phyloP scores from a whole-genome alignment of 768 basidiomycete species.

The Tricholoma saponaceum region DNA sequence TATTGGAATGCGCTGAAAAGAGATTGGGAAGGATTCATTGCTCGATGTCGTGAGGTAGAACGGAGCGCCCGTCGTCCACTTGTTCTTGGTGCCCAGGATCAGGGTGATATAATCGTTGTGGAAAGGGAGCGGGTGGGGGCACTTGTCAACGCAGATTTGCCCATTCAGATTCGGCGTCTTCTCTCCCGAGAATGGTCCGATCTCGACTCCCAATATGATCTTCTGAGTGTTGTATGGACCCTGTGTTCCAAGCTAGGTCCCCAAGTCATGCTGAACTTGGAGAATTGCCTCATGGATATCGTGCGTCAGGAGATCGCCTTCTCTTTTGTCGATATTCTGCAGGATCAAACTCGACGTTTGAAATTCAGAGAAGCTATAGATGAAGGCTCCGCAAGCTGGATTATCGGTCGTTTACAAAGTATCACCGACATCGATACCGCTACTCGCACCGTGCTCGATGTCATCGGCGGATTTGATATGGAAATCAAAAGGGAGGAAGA shows the following conservation, averaged over 20 bases:
- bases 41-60: constrained; percentile 88
- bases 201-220: constrained; percentile 47
- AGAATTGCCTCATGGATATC: constrained; percentile 56
- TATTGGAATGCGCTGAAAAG: constrained; percentile 84
- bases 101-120: constrained; percentile 53
- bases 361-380: constrained; percentile 55
- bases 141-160: constrained; percentile 61
- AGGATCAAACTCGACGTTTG: constrained; percentile 54
- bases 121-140: constrained; percentile 76
- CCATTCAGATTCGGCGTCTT: constrained; percentile 52
- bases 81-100: constrained; percentile 47
- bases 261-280: constrained; percentile 50
- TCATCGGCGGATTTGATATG: constrained; percentile 67
- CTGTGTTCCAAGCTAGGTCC: constrained; percentile 59
- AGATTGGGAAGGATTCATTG: constrained; percentile 96
- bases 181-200: constrained; percentile 38
- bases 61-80: constrained; percentile 81
- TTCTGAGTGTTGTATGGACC: constrained; percentile 62
- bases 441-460: constrained; percentile 56
- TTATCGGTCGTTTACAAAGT: constrained; percentile 53
- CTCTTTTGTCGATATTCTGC: constrained; percentile 70
- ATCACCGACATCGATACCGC: constrained; percentile 54
- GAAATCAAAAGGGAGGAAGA: constrained; percentile 76
- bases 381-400: constrained; percentile 57
- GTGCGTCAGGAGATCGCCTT: constrained; percentile 77